Base-by-base conservation (phyloP, 2,329 filamentous ascomycete genomes). In the Fragosphaeria purpurea region DNA sequence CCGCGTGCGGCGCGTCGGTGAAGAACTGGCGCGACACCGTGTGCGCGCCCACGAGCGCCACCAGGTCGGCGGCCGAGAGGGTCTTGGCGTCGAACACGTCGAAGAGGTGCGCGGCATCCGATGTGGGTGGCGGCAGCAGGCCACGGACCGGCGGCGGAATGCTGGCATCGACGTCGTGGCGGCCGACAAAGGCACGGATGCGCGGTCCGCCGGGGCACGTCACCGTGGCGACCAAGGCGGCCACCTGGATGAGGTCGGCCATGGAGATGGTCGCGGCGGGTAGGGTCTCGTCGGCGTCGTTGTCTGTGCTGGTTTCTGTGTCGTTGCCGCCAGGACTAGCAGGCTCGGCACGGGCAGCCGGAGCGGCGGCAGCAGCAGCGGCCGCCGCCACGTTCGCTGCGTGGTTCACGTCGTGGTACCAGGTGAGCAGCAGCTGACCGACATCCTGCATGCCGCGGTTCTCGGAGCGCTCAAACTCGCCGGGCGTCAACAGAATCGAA, bases 21-120 rank as follows among this genome's bases (percentile, higher is more conserved):
- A 70, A 71, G 48, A 63, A 66, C 56, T 79, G 75, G 55, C 65
- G 68, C 8, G 71, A 69, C 8, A 69, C 65, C 1, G 70, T 70
- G 60, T 80, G 77, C 0, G 77, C 75, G 47, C 77, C 77, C 2
- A 80, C 56, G 1, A 80, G 69, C 1, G 76, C 76, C 3, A 73
- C 70, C 4, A 80, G 66, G 49, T 77, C 75, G 32, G 61, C 61
- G 1, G 72, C 61, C 4, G 61, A 63, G 60, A 79, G 72, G 3
- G 74, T 75, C 62, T 79, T 78, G 55, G 67, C 67, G 22, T 58
- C 52, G 60, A 78, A 79, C 7, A 75, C 65, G 6, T 63, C 56
- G 50, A 77, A 65, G 40, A 77, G 63, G 5, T 61, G 64, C 38
- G 70, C 61, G 31, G 71, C 69, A 12, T 62, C 48, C 46, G 66